Conservation (phyloP, 2,329 filamentous ascomycete species). For the Raffaelea albimanens region DNA sequence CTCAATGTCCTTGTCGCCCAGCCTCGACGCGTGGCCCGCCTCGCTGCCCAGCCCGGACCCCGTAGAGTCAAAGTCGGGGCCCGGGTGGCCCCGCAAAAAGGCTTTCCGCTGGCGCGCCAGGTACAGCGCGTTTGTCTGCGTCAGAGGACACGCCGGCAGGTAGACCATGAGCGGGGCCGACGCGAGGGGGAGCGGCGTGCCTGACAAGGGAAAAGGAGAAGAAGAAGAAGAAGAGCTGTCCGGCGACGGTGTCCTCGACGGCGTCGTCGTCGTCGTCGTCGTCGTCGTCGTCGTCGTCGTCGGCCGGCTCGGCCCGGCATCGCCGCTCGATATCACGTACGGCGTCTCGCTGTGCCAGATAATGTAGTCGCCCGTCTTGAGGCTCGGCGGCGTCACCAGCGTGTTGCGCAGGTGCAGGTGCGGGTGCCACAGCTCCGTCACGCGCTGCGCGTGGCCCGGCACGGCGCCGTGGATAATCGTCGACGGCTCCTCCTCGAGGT, state of each 20-base stretch:
- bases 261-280: too few species aligned
- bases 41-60: constrained; percentile 41
- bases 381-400: constrained; percentile 44
- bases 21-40: constrained; percentile 36
- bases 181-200: constrained; percentile 20
- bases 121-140: constrained; percentile 48
- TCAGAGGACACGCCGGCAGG: constrained; percentile 44
- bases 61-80: constrained; percentile 46
- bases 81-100: constrained; percentile 43
- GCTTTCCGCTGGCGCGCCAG: constrained; percentile 48
- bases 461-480: constrained; percentile 51
- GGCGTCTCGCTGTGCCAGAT: constrained; percentile 50
- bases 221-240: too few species aligned
- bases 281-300: too few species aligned
- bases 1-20: constrained; percentile 41
- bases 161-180: constrained; percentile 43
- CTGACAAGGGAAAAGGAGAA: too few species aligned
- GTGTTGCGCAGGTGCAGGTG: constrained; percentile 43
- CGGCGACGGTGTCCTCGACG: too few species aligned
- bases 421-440: constrained; percentile 49
- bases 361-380: constrained; percentile 48
- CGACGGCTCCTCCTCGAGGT: constrained; percentile 37
- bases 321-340: constrained; percentile 39
- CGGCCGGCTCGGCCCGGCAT: constrained; percentile 18
- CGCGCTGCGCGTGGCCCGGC: constrained; percentile 46